A percentile compares a stretch with the other conserved stretches of the same genome.
phyloP scores from a whole-genome alignment of 2,329 filamentous ascomycete species.

The Aspergillus sp. region DNA sequence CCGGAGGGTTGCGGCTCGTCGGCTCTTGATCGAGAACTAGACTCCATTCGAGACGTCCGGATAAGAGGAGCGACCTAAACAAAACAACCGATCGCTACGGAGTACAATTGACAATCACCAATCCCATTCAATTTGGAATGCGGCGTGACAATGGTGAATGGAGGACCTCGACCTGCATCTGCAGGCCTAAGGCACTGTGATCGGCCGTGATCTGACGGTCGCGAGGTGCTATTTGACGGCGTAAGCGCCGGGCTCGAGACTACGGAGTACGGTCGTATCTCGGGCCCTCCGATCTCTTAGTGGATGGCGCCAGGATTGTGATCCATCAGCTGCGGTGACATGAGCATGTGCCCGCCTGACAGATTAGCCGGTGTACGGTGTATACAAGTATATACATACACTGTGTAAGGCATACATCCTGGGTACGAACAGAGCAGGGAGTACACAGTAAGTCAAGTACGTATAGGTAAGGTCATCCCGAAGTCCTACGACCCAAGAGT shows the following conservation, averaged over 20 bases:
- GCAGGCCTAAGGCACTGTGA: background rate
- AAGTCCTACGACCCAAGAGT: too few relatives aligned
- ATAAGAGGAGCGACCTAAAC: conserved; percentile 1
- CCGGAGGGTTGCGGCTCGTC: conserved; percentile 6
- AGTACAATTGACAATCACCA: too few relatives aligned
- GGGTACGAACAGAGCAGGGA: too few relatives aligned
- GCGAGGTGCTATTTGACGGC: conserved; percentile 5
- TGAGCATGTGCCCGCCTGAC: conserved; percentile 5
- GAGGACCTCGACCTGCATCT: background rate
- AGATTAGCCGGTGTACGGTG: background rate
- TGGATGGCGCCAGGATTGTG: conserved; percentile 2
- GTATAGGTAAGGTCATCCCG: too few relatives aligned
- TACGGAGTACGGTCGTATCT: conserved; percentile 11
- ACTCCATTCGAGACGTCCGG: background rate
- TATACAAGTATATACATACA: background rate
- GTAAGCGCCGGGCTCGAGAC: background rate
- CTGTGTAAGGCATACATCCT: too few relatives aligned
- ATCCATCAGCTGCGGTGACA: conserved; percentile 11
- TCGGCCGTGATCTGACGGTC: conserved; percentile 9
- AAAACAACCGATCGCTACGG: background rate
- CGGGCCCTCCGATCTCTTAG: conserved; percentile 12
- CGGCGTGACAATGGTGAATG: background rate
- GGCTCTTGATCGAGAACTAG: background rate
- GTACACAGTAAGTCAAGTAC: background rate
- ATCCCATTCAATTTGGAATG: background rate